Conservation (phyloP, 352 stramenopile species). For the Phytophthora citricola region DNA sequence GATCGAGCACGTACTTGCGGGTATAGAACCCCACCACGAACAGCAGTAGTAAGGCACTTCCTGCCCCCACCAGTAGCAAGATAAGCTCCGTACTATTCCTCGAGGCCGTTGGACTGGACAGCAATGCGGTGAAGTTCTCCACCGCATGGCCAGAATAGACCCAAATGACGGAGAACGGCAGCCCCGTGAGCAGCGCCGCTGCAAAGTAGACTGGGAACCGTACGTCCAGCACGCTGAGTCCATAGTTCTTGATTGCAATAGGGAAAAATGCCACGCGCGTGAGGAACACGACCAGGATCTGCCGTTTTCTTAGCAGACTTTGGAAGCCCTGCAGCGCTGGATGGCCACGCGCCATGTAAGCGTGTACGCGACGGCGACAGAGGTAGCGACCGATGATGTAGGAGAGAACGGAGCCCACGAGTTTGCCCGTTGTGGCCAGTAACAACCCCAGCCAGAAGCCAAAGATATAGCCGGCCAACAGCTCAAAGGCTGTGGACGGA, state of each 20-base stretch:
- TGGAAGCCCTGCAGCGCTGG: slow-evolving; percentile 76
- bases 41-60: slow-evolving; percentile 64
- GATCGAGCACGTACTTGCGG: slow-evolving; percentile 66
- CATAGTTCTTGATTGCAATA: slow-evolving; percentile 89
- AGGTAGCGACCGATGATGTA: slow-evolving; percentile 78
- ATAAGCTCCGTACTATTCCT: slow-evolving; percentile 57
- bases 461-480: slow-evolving; percentile 82
- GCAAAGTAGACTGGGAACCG: slow-evolving; percentile 69
- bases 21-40: slow-evolving; percentile 73
- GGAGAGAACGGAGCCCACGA: slow-evolving; percentile 68
- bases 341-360: slow-evolving; percentile 74
- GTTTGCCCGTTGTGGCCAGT: slow-evolving; percentile 70
- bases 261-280: slow-evolving; percentile 84
- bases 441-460: slow-evolving; percentile 75
- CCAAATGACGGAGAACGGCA: slow-evolving; percentile 81
- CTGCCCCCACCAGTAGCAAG: slow-evolving; percentile 61
- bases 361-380: slow-evolving; percentile 61
- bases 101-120: slow-evolving; percentile 47
- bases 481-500: slow-evolving; percentile 79
- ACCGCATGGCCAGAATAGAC: slow-evolving; percentile 78
- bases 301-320: slow-evolving; percentile 57
- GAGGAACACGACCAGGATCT: slow-evolving; percentile 83
- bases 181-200: slow-evolving; percentile 67
- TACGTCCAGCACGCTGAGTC: slow-evolving; percentile 82
- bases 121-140: slow-evolving; percentile 60